Percentiles rank a stretch among this genome's conserved stretches.
phyloP scores from a whole-genome alignment of 106 monocot genomes.

The Hemerocallis citrina region DNA sequence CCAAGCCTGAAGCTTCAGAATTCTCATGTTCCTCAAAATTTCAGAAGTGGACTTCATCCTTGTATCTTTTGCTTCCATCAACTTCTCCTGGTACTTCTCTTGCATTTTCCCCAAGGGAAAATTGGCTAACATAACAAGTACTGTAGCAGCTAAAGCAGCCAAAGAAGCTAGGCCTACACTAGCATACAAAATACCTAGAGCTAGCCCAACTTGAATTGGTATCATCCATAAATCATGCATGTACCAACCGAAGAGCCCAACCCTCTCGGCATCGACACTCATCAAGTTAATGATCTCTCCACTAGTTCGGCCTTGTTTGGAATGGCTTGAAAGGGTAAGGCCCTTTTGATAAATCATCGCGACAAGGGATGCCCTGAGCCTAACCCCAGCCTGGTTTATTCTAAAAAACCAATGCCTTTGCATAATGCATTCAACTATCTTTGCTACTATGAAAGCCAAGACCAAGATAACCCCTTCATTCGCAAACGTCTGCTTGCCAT shows the following conservation, averaged over 20 bases:
- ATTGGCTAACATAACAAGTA: conserved; percentile 59
- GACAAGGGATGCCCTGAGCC: conserved; percentile 49
- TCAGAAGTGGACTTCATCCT: conserved; percentile 91
- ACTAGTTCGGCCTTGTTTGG: conserved; percentile 57
- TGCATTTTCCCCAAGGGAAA: conserved; percentile 59
- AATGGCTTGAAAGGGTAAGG: conserved; percentile 47
- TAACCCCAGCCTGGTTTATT: conserved; percentile 48
- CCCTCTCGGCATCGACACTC: conserved; percentile 70
- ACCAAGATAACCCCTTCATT: conserved; percentile 63
- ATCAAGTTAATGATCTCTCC: conserved; percentile 92
- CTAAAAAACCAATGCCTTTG: conserved; percentile 79
- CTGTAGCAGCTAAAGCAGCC: conserved; percentile 59
- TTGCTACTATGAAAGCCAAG: conserved; percentile 49
- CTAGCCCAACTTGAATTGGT: conserved; percentile 63
- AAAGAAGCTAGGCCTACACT: conserved; percentile 70
- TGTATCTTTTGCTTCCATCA: conserved; percentile 82
- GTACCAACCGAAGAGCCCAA: conserved; percentile 72
- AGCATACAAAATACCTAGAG: conserved; percentile 53
- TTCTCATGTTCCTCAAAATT: conserved; percentile 83
- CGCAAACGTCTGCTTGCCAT: conserved; percentile 29
- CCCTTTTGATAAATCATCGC: conserved; percentile 73
- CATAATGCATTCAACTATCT: conserved; percentile 67
- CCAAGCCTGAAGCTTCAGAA: conserved; percentile 94
- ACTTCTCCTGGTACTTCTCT: conserved; percentile 60
- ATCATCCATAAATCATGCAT: conserved; percentile 81